Evolutionary conservation across 148 eudicot species (phyloP).

Genomic region (Cornus florida): DNA sequence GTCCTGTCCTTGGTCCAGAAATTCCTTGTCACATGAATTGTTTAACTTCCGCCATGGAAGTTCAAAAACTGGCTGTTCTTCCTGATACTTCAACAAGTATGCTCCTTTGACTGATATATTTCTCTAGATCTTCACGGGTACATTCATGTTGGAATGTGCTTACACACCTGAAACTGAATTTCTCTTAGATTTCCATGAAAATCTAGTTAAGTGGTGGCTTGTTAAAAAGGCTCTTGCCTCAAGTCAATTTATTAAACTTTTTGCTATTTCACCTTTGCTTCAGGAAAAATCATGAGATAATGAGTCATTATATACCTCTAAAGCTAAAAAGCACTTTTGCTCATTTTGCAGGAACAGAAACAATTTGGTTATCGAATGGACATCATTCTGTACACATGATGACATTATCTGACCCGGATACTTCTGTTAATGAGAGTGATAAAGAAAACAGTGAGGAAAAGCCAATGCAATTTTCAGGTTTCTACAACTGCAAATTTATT

Average conservation of each 20-base stretch:
- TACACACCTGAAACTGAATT: not conserved
- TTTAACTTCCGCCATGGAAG: constrained; percentile 37
- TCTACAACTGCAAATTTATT: constrained; percentile 13
- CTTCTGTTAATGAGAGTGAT: constrained; percentile 38
- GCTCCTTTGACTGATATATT: constrained; percentile 4
- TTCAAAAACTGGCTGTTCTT: constrained; percentile 43
- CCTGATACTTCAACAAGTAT: constrained; percentile 35
- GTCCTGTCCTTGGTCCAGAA: constrained; percentile 27
- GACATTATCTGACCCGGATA: constrained; percentile 42
- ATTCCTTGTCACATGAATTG: constrained; percentile 27
- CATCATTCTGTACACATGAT: constrained; percentile 53
- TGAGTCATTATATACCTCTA: not conserved
- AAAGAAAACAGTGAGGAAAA: constrained; percentile 36
- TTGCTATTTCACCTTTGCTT: constrained; percentile 1
- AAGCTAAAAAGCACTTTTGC: constrained; percentile 2
- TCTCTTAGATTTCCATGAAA: not conserved
- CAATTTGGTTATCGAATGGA: constrained; percentile 84
- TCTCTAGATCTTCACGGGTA: not conserved
- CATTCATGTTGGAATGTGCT: not conserved
- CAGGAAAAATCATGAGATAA: not conserved
- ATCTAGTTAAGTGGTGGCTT: not conserved
- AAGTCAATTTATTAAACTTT: not conserved
- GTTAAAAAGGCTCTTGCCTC: not conserved
- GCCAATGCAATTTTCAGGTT: constrained; percentile 58
- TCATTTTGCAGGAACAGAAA: constrained; percentile 60